Evolutionary conservation across 1,284 basidiomycete genomes (phyloP), one percentile per base, ranked within the genome.

Genomic region (Trichosporon ovoides): DNA sequence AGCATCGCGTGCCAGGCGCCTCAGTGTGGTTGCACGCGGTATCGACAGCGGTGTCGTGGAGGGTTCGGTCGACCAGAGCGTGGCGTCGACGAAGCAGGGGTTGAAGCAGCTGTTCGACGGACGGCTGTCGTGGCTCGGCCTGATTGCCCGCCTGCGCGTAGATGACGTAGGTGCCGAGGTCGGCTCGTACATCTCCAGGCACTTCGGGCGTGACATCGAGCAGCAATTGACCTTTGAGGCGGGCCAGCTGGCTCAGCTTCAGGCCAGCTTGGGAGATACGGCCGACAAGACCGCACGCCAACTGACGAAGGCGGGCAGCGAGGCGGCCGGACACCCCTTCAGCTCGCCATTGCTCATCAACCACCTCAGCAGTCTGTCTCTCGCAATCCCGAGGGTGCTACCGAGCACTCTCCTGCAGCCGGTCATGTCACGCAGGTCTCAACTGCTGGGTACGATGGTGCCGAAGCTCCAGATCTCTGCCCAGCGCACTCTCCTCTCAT

Each of bases 81-180:
- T 89, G 51, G 72, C 75, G 16, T 70, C 75, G 28, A 81, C 84
- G 1, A 76, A 79, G 56, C 77, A 74, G 52, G 78, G 81, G n/a
- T 79, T 91, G 60, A 77, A 79, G 61, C 57, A 69, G 3, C 78
- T 84, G 0, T 79, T 90, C 71, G 77, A 81, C 52, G 74, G 75
- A 5, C 73, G 71, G 22, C 62, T 90, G 62, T 83, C 81, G 10
- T 89, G 86, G 84, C 85, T 85, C 81, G 83, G 80, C 60, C 81
- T 87, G 67, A 67, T 87, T 7, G 83, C 82, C 3, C 65, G 67
- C 12, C 59, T 66, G 80, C 77, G 82, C 9, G 83, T 88, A 1
- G 90, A 92, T 69, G 89, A 90, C 60, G 81, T 90, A 18, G 83
- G 81, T 10, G 74, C 78, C 35, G 80, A 85, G 33, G 74, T 92